Conservation (phyloP, 441 rosid species). For the Gossypium schwendimanii region DNA sequence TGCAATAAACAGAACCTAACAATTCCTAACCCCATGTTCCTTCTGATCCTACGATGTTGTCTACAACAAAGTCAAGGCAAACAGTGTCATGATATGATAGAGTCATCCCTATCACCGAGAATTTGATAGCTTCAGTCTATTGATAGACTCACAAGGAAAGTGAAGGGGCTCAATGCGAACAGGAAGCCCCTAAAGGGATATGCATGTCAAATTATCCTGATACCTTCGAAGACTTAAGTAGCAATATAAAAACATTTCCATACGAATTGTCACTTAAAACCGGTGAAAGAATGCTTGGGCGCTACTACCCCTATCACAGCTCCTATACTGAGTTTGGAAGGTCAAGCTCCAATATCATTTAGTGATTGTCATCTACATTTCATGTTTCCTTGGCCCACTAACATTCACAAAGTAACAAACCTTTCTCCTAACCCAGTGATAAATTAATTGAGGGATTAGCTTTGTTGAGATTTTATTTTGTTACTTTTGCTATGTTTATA, state of each 20-base stretch:
- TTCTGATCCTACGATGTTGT: too few species aligned
- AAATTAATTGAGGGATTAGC: neutral
- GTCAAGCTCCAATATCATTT: neutral
- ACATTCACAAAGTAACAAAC: neutral
- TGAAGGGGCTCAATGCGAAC: neutral
- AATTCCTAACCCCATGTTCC: too few species aligned
- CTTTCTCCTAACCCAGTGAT: neutral
- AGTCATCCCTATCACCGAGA: neutral
- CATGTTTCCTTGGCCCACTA: neutral
- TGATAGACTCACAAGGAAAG: neutral
- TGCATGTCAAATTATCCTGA: neutral
- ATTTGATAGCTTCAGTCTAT: neutral
- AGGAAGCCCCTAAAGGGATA: neutral
- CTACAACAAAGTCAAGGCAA: too few species aligned
- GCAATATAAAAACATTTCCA: too few species aligned
- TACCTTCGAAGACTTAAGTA: neutral
- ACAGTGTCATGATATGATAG: too few species aligned
- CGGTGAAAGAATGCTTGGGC: neutral
- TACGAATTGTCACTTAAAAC: too few species aligned
- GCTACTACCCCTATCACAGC: neutral
- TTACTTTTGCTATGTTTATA: neutral
- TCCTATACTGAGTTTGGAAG: neutral
- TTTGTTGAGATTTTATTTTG: neutral
- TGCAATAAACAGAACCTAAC: too few species aligned
- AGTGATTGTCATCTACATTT: neutral